Percentiles rank a stretch among this genome's conserved stretches.
Evolutionary conservation across 2,329 filamentous ascomycete species (phyloP).

Genomic region (Neofusicoccum umdonicola): DNA sequence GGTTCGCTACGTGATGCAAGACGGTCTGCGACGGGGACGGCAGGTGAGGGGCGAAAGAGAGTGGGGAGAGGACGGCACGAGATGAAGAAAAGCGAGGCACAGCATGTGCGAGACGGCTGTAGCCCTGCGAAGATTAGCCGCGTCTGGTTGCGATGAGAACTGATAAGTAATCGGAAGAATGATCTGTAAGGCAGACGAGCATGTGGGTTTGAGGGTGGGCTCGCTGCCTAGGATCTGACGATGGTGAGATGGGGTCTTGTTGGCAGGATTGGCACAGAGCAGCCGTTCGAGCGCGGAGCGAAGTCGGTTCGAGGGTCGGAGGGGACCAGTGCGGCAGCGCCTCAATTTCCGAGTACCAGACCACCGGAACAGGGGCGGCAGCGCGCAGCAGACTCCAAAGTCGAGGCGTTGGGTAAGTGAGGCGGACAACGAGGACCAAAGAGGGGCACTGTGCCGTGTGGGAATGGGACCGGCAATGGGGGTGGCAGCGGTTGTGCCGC

Average conservation of each 20-base stretch:
- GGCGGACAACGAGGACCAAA: constrained; percentile 3
- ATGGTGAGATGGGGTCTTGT: neutral
- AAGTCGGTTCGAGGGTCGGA: neutral
- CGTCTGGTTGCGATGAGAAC: neutral
- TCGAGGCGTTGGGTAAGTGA: constrained; percentile 14
- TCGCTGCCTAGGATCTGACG: neutral
- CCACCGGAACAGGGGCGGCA: neutral
- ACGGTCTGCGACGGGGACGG: neutral
- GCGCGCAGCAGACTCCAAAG: neutral
- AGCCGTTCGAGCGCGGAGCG: neutral
- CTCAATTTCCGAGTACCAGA: constrained; percentile 13
- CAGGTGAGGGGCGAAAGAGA: neutral
- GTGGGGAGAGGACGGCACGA: neutral
- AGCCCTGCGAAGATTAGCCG: neutral
- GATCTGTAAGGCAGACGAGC: neutral
- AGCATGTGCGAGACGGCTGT: neutral
- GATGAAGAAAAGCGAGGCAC: too few relatives aligned
- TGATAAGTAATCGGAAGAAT: neutral
- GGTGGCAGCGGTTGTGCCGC: neutral
- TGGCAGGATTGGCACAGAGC: neutral
- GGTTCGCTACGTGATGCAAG: neutral
- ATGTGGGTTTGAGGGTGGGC: neutral
- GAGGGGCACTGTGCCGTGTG: neutral
- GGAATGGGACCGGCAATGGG: neutral
- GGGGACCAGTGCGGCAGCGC: neutral